Evolutionary conservation across 2,329 filamentous ascomycete species (phyloP), one percentile per base, ranked within the genome.

Genomic region (Aspergillus carbonarius): DNA sequence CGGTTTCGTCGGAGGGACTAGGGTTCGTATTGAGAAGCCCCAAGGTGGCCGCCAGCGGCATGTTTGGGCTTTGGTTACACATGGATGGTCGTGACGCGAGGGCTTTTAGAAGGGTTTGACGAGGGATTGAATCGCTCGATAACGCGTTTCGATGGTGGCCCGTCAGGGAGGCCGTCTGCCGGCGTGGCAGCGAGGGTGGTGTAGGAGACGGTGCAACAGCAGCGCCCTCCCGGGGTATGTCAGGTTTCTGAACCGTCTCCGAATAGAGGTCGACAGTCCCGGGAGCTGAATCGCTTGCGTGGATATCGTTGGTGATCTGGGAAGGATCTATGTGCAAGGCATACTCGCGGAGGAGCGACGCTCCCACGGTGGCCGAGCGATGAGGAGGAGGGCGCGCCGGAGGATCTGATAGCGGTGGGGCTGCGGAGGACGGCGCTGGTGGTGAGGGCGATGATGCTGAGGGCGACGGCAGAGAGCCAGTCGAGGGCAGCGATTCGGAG

Each of bases 61-160:
- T 85, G 66, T 84, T 82, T 23, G 66, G 66, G 66, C 83, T 82
- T 39, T 61, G 71, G 69, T 83, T 83, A 58, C 82, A 79, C 44
- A 85, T 81, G 13, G 78, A 77, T 17, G 79, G 74, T 37, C 79
- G 76, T 23, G 90, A 92, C 57, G 89, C 89, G 65, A 93, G 78
- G 5, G 90, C 90, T 78, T 95, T 93, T 79, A 93, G 86, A 69
- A 92, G 87, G 57, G 91, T 93, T 76, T 93, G 91, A 63, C 87
- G 86, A 12, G 91, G 90, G 64, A 93, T 81, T 49, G 82, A 82
- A 68, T 91, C 88, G 71, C 85, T 82, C 10, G 87, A 88, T 32
- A 81, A 79, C 15, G 78, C 75, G 73, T 81, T 82, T 53, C 76
- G 79, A 63, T 82, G 81, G 62, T 71, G 68, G 58, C 70, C 62